Conservation (phyloP, 305 asterid genomes). For the Fraxinus latifolia region DNA sequence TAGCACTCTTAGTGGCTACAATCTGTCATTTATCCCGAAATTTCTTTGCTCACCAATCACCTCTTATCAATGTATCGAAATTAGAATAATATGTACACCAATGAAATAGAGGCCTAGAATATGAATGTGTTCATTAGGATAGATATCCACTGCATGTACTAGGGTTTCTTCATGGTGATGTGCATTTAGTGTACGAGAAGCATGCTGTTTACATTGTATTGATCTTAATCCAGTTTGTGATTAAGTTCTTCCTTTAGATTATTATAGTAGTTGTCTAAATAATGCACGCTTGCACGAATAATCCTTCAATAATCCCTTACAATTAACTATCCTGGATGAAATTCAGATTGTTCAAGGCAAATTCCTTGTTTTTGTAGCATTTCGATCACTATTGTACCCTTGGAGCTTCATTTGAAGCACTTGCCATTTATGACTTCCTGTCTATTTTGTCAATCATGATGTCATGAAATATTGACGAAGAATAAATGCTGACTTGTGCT, state of each 20-base stretch:
- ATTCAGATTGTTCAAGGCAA: background rate
- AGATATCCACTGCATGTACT: background rate
- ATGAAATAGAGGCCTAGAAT: background rate
- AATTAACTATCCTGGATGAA: background rate
- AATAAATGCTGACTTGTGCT: slow-evolving; percentile 8
- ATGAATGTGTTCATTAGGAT: slow-evolving; percentile 13
- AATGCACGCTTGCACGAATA: background rate
- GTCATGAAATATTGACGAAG: slow-evolving; percentile 7
- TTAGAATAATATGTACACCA: background rate
- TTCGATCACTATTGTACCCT: background rate
- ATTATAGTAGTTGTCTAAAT: background rate
- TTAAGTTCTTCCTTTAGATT: background rate
- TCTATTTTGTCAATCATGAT: background rate
- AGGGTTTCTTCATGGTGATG: slow-evolving; percentile 4
- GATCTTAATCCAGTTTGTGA: background rate
- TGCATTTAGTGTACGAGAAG: background rate
- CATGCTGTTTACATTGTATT: background rate
- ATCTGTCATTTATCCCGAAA: background rate
- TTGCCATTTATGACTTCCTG: background rate
- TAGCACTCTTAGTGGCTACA: background rate
- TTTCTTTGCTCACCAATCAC: background rate
- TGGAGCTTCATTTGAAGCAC: background rate
- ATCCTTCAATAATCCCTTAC: background rate
- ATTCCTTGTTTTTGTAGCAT: background rate
- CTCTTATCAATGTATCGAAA: background rate